phyloP scores from a whole-genome alignment of 2,329 filamentous ascomycete species.

The Pseudogymnoascus sp. region DNA sequence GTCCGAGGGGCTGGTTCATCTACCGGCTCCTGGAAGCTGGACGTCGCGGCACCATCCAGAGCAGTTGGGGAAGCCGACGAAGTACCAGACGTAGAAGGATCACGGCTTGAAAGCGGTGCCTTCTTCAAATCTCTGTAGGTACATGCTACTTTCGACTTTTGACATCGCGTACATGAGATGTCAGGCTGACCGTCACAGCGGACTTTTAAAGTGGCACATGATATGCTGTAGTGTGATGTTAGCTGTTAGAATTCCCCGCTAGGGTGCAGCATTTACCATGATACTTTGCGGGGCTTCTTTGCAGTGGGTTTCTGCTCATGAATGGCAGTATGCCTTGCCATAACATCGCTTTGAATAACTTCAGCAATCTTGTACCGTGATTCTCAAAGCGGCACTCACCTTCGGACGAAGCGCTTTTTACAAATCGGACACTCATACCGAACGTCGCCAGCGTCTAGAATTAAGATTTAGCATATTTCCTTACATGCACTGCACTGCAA shows the following conservation, averaged over 20 bases:
- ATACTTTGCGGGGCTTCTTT: conserved; percentile 15
- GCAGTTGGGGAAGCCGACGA: not conserved
- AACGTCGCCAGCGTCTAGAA: conserved; percentile 15
- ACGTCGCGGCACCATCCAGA: not conserved
- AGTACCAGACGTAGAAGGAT: not conserved
- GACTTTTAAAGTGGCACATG: conserved; percentile 14
- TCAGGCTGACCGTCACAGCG: conserved; percentile 14
- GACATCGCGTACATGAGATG: conserved; percentile 10
- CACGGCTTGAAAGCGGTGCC: not conserved
- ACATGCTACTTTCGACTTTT: conserved; percentile 10
- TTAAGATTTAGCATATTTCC: not conserved
- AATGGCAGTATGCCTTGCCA: conserved; percentile 16
- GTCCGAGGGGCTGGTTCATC: not conserved
- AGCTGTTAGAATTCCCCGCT: not conserved
- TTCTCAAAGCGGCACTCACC: conserved; percentile 9
- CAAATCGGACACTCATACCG: conserved; percentile 16
- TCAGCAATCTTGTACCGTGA: not conserved
- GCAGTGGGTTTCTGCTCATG: conserved; percentile 11
- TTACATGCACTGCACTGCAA: not conserved
- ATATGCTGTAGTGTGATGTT: conserved; percentile 9
- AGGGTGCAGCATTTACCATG: conserved; percentile 11
- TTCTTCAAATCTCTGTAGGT: conserved; percentile 10
- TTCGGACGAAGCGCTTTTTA: conserved; percentile 16
- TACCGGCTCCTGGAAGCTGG: not conserved
- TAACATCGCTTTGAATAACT: conserved; percentile 13